Percentiles rank a stretch among this genome's conserved stretches.
Conservation (phyloP, 1,284 basidiomycete species). For the Earliella scabrosa region DNA sequence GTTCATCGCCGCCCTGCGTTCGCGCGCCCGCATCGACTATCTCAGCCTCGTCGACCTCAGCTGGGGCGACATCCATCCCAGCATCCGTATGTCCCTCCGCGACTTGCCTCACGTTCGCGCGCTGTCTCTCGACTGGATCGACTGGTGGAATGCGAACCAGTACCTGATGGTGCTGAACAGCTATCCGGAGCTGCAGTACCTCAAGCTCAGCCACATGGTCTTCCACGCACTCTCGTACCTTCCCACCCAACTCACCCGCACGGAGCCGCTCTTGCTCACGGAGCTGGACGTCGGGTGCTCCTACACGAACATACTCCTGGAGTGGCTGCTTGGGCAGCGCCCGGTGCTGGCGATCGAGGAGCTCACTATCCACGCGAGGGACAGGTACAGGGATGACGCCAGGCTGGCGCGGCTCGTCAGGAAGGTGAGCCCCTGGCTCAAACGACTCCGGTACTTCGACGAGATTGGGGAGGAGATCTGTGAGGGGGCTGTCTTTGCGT, state of each 20-base stretch:
- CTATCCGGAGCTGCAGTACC: slow-evolving; percentile 6
- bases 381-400: slow-evolving; percentile 9
- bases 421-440: slow-evolving; percentile 11
- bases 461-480: neutral
- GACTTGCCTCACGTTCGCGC: slow-evolving; percentile 1
- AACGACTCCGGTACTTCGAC: slow-evolving; percentile 1
- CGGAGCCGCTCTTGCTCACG: slow-evolving; percentile 11
- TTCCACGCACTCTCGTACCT: slow-evolving; percentile 4
- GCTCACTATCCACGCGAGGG: slow-evolving; percentile 1
- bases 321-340: slow-evolving; percentile 12
- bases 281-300: slow-evolving; percentile 5
- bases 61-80: slow-evolving; percentile 5
- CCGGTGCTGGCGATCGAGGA: slow-evolving; percentile 5
- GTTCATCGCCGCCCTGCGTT: neutral
- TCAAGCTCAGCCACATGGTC: neutral
- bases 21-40: slow-evolving; percentile 1
- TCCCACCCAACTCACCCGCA: slow-evolving; percentile 2
- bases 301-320: slow-evolving; percentile 10
- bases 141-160: slow-evolving; percentile 18
- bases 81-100: slow-evolving; percentile 1
- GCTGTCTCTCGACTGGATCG: slow-evolving; percentile 2
- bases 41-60: slow-evolving; percentile 9
- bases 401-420: slow-evolving; percentile 10
- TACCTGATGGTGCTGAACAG: slow-evolving; percentile 11
- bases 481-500: neutral